Evolutionary conservation across 345 rosid species (phyloP).

Genomic region (Eucalyptus coolabah): DNA sequence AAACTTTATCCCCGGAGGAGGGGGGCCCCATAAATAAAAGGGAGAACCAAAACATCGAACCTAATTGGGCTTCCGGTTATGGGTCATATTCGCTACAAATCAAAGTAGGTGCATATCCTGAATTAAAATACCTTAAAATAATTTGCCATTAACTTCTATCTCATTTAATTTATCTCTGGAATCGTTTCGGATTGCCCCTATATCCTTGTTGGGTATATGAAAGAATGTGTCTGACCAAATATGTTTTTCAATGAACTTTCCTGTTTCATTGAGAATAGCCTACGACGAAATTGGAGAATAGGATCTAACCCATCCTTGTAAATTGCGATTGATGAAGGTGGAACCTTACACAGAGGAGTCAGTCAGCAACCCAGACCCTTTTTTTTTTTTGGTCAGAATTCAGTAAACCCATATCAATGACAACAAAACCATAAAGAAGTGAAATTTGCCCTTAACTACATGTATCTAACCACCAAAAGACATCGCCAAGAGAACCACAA

Average conservation of each 20-base stretch:
- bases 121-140: neutral
- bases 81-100: neutral
- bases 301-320: neutral
- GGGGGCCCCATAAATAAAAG: neutral
- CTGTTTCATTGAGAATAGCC: neutral
- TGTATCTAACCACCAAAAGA: neutral
- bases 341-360: neutral
- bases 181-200: neutral
- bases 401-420: neutral
- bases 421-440: neutral
- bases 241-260: neutral
- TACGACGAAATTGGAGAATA: neutral
- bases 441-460: neutral
- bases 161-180: neutral
- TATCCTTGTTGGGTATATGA: neutral
- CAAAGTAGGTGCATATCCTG: neutral
- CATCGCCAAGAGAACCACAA: neutral
- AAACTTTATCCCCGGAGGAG: neutral
- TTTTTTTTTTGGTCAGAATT: neutral
- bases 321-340: neutral
- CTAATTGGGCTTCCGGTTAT: neutral
- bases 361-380: neutral
- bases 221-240: neutral
- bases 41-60: neutral
- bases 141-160: neutral